These are phyloP conservation scores for Fusarium pseudoanthophilum DNA, from an alignment of 2,329 filamentous ascomycete species.

Conservation along the genomic window DNA sequence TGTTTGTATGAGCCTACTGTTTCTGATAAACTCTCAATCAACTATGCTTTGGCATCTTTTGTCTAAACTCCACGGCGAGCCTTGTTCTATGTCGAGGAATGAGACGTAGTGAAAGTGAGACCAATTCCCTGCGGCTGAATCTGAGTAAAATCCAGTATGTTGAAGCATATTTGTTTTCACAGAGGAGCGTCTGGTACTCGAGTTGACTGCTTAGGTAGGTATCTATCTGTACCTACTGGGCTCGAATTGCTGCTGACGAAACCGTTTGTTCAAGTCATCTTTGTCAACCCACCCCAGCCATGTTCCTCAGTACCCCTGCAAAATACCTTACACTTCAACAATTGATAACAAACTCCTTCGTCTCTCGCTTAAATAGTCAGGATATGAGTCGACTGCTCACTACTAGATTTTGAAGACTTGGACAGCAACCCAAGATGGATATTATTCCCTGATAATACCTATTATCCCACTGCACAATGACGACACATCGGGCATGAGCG, in stretches of 20 bases:
- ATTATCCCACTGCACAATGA: slow-evolving; percentile 41
- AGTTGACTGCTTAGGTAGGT: not conserved
- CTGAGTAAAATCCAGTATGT: not conserved
- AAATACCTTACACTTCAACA: not conserved
- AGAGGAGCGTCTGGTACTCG: not conserved
- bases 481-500: slow-evolving; percentile 33
- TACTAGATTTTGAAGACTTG: slow-evolving; percentile 20
- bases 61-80: not conserved
- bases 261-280: not conserved
- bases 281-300: not conserved
- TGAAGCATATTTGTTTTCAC: not conserved
- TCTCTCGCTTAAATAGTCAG: not conserved
- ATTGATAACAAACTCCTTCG: slow-evolving; percentile 1
- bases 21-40: not conserved
- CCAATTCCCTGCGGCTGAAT: not conserved
- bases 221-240: not conserved
- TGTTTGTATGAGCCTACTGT: slow-evolving; percentile 5
- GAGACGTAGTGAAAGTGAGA: not conserved
- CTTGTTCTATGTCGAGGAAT: not conserved
- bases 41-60: not conserved
- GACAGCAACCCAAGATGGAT: slow-evolving; percentile 16
- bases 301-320: slow-evolving; percentile 16
- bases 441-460: slow-evolving; percentile 20
- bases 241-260: not conserved
- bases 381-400: slow-evolving; percentile 25